Conservation (phyloP, 768 basidiomycete genomes). For the Epithele typhae region DNA sequence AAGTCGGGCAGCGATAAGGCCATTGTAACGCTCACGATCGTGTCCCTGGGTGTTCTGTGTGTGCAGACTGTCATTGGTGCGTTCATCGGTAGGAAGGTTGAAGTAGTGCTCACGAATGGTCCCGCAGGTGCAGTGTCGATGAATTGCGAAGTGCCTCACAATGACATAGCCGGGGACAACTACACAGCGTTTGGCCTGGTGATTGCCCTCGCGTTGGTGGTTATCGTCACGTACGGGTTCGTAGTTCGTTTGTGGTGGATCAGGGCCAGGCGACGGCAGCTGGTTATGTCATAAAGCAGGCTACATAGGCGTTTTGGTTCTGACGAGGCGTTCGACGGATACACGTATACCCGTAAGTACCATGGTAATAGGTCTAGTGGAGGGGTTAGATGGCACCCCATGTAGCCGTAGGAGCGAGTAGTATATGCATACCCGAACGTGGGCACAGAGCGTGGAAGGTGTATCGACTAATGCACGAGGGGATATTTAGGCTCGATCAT, state of each 20-base stretch:
- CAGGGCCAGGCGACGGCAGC: slow-evolving; percentile 39
- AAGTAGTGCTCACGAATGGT: no score
- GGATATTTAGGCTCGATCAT: no score
- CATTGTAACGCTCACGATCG: slow-evolving; percentile 59
- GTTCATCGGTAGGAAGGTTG: slow-evolving; percentile 18
- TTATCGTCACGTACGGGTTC: slow-evolving; percentile 40
- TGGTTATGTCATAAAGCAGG: no score
- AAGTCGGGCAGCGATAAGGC: slow-evolving; percentile 63
- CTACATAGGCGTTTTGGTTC: no score
- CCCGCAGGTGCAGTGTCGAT: slow-evolving; percentile 60
- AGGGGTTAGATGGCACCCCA: no score
- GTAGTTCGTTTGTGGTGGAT: slow-evolving; percentile 65
- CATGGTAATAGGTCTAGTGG: no score
- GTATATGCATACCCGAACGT: no score
- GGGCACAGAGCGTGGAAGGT: no score
- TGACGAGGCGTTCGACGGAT: no score
- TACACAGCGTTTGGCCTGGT: slow-evolving; percentile 56
- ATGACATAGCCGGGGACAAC: slow-evolving; percentile 25
- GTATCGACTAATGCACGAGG: no score
- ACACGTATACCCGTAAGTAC: no score
- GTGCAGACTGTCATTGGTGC: slow-evolving; percentile 57
- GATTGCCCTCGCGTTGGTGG: slow-evolving; percentile 39
- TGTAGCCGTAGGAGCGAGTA: no score
- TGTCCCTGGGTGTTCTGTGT: slow-evolving; percentile 64
- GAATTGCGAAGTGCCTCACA: slow-evolving; percentile 60